phyloP scores from a whole-genome alignment of 2,329 filamentous ascomycete species.

The Akanthomyces dipterigenus region DNA sequence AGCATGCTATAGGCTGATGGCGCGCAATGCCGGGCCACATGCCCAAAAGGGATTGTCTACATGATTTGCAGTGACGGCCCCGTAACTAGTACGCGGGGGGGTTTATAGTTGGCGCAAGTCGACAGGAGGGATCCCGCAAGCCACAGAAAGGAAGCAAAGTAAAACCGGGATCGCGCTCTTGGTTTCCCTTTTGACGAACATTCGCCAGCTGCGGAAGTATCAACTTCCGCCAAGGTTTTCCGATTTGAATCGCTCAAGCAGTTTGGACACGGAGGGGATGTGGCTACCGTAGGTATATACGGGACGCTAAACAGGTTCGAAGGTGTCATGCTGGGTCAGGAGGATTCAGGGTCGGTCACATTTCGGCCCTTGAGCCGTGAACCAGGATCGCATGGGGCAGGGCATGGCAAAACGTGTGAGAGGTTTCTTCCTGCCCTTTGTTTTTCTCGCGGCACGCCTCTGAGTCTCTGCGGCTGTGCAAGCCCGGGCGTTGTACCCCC shows the following conservation, averaged over 20 bases:
- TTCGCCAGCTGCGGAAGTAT: neutral
- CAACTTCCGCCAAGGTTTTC: neutral
- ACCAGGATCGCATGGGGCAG: neutral
- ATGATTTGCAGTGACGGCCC: neutral
- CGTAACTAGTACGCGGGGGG: too few relatives aligned
- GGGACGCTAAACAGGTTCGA: too few relatives aligned
- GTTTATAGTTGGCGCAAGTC: neutral
- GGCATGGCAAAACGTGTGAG: neutral
- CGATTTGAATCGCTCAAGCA: neutral
- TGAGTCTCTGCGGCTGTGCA: too few relatives aligned
- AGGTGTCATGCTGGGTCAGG: too few relatives aligned
- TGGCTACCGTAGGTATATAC: too few relatives aligned
- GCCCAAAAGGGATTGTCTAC: neutral
- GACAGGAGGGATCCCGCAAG: neutral
- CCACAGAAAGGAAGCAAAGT: neutral
- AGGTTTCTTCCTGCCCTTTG: too few relatives aligned
- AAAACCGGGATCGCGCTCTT: neutral
- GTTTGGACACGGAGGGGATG: neutral
- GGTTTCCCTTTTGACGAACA: neutral
- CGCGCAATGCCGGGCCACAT: neutral
- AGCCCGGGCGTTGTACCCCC: too few relatives aligned
- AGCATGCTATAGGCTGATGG: neutral
- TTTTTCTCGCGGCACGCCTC: neutral
- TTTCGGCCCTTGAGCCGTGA: neutral
- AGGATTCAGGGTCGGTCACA: neutral